Base-by-base conservation (phyloP, 176 grass and related monocot genomes). In the Saccharum officinarum region DNA sequence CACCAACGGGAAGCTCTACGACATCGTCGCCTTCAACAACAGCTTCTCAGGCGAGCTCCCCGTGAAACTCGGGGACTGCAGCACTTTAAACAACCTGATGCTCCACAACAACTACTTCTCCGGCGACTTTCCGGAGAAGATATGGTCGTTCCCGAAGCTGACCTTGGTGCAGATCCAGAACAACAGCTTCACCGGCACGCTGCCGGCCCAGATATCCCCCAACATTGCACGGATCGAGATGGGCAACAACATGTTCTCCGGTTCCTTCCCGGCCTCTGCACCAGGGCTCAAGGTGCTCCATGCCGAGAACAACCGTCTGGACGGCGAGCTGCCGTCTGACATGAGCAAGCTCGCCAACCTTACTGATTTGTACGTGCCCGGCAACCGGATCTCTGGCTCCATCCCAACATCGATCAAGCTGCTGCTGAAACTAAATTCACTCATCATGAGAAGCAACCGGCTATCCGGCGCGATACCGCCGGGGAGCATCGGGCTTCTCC, bases 21-120 rank as follows among this genome's bases (percentile, higher is more conserved):
- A 86, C 71, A 36, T 98, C 41, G 79, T 86, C 12, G 82, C n/a
- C 52, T 98, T 91, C 87, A 86, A 88, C 84, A 98, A 98, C 83
- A 87, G 25, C 68, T 86, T 98, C 64, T 82, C 83, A 4, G 91
- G 89, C 30, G 40, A 40, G 63, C 42, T 95, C 31, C 91, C 93
- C 1, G 76, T 80, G 14, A 82, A 79, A 13, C 68, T 95, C 5
- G 82, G 72, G 0, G 40, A 88, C 4, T 98, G 92, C 30, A 0
- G 4, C 11, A 7, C 4, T 1, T 13, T 98, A 8, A 66, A 71
- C 55, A 85, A 83, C 42, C 26, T 98, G 17, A 90, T 90, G 90
- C 50, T 98, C 28, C 75, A 95, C 60, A 93, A 90, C 52, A 98
- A 98, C 75, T 28, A 2, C 28, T 87, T 98, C 63, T 82, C 44